These are phyloP conservation scores for Rhodotorula sp. DNA, from an alignment of 1,284 basidiomycete genomes.

Conservation along the genomic window DNA sequence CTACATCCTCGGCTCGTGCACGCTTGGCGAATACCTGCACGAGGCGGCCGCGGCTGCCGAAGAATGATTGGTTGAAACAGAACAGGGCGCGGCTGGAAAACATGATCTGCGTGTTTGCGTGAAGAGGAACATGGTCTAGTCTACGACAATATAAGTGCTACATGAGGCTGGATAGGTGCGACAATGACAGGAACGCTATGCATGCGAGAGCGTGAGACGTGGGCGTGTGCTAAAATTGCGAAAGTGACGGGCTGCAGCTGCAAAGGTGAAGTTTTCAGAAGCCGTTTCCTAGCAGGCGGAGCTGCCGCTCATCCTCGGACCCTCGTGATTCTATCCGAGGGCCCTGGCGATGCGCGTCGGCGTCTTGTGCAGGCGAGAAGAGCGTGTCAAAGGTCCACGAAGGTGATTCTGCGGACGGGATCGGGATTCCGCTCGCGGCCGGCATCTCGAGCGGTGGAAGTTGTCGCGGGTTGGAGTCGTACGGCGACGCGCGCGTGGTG, in stretches of 20 bases:
- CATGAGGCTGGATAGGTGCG: not conserved
- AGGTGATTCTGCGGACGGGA: not conserved
- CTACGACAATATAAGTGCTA: not conserved
- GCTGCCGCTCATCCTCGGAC: slow-evolving; percentile 35
- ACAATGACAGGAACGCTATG: not conserved
- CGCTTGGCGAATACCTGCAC: slow-evolving; percentile 52
- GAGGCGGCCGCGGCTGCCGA: slow-evolving; percentile 20
- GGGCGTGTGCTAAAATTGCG: not conserved
- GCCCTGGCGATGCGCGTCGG: not conserved
- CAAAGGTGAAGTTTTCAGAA: not conserved
- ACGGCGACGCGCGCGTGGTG: slow-evolving; percentile 2
- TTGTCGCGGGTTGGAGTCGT: slow-evolving; percentile 8
- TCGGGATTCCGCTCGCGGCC: not conserved
- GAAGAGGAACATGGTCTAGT: not conserved
- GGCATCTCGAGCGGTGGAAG: slow-evolving; percentile 15
- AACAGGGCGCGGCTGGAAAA: not conserved
- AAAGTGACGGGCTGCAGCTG: not conserved
- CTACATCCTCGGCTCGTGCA: slow-evolving; percentile 57
- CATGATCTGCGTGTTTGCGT: not conserved
- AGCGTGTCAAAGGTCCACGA: not conserved
- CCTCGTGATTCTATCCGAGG: slow-evolving; percentile 4
- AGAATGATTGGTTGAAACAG: not conserved
- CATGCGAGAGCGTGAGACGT: no score
- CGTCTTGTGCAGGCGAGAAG: not conserved
- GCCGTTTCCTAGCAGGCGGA: slow-evolving; percentile 15